Evolutionary conservation across 2,329 filamentous ascomycete species (phyloP), one percentile per base, ranked within the genome.

Genomic region (Penicillium sp.): DNA sequence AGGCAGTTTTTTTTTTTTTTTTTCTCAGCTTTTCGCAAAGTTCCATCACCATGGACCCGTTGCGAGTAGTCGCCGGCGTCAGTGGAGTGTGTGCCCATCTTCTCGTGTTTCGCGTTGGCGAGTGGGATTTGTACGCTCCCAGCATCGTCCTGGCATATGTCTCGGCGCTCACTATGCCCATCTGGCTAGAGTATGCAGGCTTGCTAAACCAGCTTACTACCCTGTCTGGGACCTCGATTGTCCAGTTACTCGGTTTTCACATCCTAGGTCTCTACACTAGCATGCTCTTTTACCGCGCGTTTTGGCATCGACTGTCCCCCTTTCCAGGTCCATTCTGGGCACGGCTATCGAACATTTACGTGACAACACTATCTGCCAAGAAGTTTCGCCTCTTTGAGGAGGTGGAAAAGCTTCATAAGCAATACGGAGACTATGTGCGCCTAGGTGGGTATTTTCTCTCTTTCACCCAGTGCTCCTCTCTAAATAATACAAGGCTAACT

Each of bases 281-380:
- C 62, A 77, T 80, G 19, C 19, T 72, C 3, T 51, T 76, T n/a
- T 78, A 82, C 65, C 72, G 79, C 5, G 53, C 63, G 2, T 66
- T 67, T 8, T 64, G 63, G 19, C 65, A 69, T 53, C 61, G 61
- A 7, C 35, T 67, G 11, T 41, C 46, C 2, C 1, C 54, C 58
- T 69, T 69, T 21, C 67, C 62, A 1, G 66, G 67, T 0, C 66
- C 61, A 1, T 58, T 64, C 21, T 21, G 26, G 5, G 57, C 60
- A 21, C 62, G 64, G 45, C 26, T 75, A 13, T 69, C 68, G 7
- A 70, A 67, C 5, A 71, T 76, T 44, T 75, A 75, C 29, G 67
- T 66, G 15, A 66, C 71, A 0, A 60, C 58, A 7, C 62, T 73
- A n/a, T 62, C 67, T 7, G 71, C 71, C 3, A 64, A 58, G 11